Evolutionary conservation across 1,139 yeast genomes (phyloP), one percentile per base, ranked within the genome.

Genomic region (Meyerozyma carpophila): DNA sequence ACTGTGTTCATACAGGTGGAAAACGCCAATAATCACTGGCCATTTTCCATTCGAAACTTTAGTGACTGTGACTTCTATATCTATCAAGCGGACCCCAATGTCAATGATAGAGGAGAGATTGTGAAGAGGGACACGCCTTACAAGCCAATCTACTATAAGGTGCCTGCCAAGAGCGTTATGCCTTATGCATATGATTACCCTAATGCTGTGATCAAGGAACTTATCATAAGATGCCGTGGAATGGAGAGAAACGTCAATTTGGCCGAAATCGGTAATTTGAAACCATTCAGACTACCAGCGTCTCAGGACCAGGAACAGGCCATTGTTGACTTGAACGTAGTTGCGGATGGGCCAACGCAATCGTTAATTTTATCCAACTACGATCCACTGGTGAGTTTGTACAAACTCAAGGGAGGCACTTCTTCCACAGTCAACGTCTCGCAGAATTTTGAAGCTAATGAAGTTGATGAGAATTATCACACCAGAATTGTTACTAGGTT

Each of bases 171-270:
- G 59, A 88, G 96, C 67, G 95, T 89, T 2, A 94, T 94, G 98
- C 97, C 98, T 0, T 94, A 93, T 62, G 90, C 98, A 0, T 94
- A 96, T 89, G 98, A 94, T 60, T 93, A 80, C 63, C 98, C 98
- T 0, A 89, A 95, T 44, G 97, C 96, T 0, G 70, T 81, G 10
- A 77, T 85, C 39, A 91, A 90, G 60, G 96, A 91, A 56, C 65
- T 94, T 31, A 75, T 89, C 3, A 66, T 94, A 26, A 73, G 91
- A 47, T 69, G 82, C 8, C 85, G 83, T 45, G 88, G 88, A 1
- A 73, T 84, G 36, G 93, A 87, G 57, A 73, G 98, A 47, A 79
- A 82, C 32, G 76, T 94, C 16, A 94, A 89, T 56, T 65, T 94
- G 41, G 94, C 95, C 0, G 98, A 93, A 59, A 90, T 94, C 54